A percentile compares a stretch with the other conserved stretches of the same genome.
phyloP scores from a whole-genome alignment of 768 basidiomycete species.

The Coprinopsis cinerea region DNA sequence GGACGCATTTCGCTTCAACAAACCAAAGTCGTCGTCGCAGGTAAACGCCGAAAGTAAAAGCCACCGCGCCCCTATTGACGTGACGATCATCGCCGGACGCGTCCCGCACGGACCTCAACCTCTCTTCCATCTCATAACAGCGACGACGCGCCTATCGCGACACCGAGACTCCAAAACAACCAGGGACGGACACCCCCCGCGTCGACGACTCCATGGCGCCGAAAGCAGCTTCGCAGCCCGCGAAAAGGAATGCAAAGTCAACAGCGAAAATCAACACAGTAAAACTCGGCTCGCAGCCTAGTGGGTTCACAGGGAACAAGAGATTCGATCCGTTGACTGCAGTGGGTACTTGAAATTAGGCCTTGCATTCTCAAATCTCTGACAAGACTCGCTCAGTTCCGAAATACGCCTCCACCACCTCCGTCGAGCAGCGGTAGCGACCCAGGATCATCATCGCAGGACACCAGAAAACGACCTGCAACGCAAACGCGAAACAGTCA shows the following conservation, averaged over 20 bases:
- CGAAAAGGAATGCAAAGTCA: slow-evolving; percentile 3
- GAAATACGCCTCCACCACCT: slow-evolving; percentile 12
- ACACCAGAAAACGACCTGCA: not conserved
- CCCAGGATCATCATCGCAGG: not conserved
- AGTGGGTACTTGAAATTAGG: slow-evolving; percentile 16
- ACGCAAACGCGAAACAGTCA: not conserved
- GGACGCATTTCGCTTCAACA: no score
- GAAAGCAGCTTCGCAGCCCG: slow-evolving; percentile 8
- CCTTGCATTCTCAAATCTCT: slow-evolving; percentile 6
- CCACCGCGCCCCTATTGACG: no score
- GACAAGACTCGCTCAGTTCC: slow-evolving; percentile 18
- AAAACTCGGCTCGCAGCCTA: slow-evolving; percentile 8
- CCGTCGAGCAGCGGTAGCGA: not conserved
- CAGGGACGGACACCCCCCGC: no score
- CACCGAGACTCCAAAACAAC: no score
- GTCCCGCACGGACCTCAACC: no score
- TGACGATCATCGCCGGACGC: no score
- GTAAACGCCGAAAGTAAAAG: no score
- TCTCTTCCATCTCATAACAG: no score
- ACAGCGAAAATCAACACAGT: slow-evolving; percentile 10
- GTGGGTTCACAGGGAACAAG: slow-evolving; percentile 7
- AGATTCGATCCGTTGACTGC: slow-evolving; percentile 30
- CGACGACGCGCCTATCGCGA: no score
- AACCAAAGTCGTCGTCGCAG: no score
- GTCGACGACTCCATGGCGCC: slow-evolving; percentile 13